A percentile compares a stretch with the other conserved stretches of the same genome.
phyloP scores from a whole-genome alignment of 441 rosid genomes.

The Dalechampia spathulata region DNA sequence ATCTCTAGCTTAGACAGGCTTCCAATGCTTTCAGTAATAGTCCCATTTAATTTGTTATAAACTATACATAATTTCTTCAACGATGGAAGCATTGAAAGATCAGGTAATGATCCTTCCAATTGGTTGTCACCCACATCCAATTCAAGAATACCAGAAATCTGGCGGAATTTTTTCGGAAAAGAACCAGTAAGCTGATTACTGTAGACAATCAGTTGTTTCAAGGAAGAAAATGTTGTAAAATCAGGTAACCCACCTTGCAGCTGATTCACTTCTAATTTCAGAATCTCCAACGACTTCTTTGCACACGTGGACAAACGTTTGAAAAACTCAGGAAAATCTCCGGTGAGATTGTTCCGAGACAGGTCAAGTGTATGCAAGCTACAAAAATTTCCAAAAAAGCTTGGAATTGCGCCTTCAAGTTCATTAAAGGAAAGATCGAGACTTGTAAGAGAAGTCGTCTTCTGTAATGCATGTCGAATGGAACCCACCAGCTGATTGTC shows the following conservation, averaged over 20 bases:
- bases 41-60: conserved; percentile 11
- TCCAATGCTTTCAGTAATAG: conserved; percentile 16
- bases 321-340: conserved; percentile 2
- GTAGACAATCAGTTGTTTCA: conserved; percentile 11
- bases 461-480: too few species aligned
- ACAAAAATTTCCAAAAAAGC: conserved; percentile 9
- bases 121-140: conserved; percentile 16
- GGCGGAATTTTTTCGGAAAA: conserved; percentile 11
- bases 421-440: too few species aligned
- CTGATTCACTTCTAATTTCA: conserved; percentile 11
- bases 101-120: conserved; percentile 11
- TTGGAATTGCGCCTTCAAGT: not conserved
- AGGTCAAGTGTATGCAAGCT: conserved; percentile 11
- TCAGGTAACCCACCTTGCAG: conserved; percentile 16
- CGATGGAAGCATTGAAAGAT: conserved; percentile 8
- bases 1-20: conserved; percentile 13
- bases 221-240: conserved; percentile 9
- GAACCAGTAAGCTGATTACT: conserved; percentile 12
- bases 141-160: conserved; percentile 6
- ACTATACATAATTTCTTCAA: conserved; percentile 7
- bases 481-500: conserved; percentile 7
- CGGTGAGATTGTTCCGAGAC: conserved; percentile 3
- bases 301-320: conserved; percentile 8
- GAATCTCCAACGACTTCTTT: conserved; percentile 10
- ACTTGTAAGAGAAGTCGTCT: too few species aligned